phyloP scores from a whole-genome alignment of 306 rosid species.

The Quillaja saponaria region DNA sequence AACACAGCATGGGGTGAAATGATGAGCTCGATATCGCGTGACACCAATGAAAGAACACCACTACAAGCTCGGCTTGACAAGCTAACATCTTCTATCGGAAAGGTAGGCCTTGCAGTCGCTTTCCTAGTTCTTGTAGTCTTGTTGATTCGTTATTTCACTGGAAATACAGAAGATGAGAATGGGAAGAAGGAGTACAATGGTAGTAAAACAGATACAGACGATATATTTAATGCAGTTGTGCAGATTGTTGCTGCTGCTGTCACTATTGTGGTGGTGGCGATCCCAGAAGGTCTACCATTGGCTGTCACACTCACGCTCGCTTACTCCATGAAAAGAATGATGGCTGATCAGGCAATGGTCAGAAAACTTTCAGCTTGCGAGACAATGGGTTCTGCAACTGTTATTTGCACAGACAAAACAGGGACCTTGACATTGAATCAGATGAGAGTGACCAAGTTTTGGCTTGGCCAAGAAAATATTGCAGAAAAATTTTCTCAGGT shows the following conservation, averaged over 20 bases:
- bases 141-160: conserved; percentile 72
- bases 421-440: conserved; percentile 80
- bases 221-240: conserved; percentile 53
- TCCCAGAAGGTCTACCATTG: conserved; percentile 87
- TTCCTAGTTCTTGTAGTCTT: conserved; percentile 68
- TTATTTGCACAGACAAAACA: conserved; percentile 84
- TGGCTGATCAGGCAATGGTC: conserved; percentile 90
- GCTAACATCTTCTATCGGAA: conserved; percentile 77
- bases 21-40: conserved; percentile 81
- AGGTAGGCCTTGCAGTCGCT: conserved; percentile 88
- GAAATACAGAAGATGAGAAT: conserved; percentile 41
- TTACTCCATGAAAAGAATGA: conserved; percentile 96
- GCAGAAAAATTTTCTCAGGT: conserved; percentile 36
- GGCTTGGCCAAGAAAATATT: conserved; percentile 57
- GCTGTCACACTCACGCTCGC: conserved; percentile 88
- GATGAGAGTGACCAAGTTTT: conserved; percentile 74
- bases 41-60: conserved; percentile 66
- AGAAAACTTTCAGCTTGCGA: conserved; percentile 87
- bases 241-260: conserved; percentile 68
- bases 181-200: conserved; percentile 53
- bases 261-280: conserved; percentile 90
- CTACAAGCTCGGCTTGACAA: conserved; percentile 79
- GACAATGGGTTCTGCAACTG: conserved; percentile 92
- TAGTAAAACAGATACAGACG: conserved; percentile 38
- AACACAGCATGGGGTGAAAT: conserved; percentile 87